Conservation (phyloP, 2,329 filamentous ascomycete species). For the Xylariaceae sp. region DNA sequence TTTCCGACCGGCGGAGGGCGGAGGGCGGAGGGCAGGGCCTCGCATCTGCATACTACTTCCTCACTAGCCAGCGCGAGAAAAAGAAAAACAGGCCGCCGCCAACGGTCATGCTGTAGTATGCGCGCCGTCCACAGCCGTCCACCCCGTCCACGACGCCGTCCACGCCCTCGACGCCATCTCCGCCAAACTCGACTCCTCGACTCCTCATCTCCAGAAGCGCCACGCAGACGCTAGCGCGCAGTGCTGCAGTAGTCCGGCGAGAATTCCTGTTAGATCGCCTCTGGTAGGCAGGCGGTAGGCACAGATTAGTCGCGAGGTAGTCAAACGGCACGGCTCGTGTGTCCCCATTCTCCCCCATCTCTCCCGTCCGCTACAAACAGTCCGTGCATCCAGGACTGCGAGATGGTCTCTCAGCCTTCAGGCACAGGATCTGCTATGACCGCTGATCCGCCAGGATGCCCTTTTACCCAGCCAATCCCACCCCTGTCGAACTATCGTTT, state of each 20-base stretch:
- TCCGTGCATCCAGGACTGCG: conserved; percentile 1
- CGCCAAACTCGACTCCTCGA: too few species aligned
- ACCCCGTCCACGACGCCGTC: too few species aligned
- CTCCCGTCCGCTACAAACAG: neutral
- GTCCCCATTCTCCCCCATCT: conserved; percentile 3
- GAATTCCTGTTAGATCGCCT: conserved; percentile 7
- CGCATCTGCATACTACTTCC: too few species aligned
- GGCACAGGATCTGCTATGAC: conserved; percentile 12
- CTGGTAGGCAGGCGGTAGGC: too few species aligned
- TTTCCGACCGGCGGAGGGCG: neutral
- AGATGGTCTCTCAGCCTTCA: conserved; percentile 13
- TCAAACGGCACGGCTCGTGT: conserved; percentile 1
- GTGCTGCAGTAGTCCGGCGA: conserved; percentile 4
- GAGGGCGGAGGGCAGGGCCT: neutral
- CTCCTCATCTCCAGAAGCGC: too few species aligned
- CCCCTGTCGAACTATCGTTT: neutral
- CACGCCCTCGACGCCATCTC: too few species aligned
- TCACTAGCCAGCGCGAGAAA: too few species aligned
- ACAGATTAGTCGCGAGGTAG: too few species aligned
- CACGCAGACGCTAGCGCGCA: neutral
- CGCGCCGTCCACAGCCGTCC: too few species aligned
- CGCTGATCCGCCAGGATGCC: neutral
- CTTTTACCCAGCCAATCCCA: conserved; percentile 10
- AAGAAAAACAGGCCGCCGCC: too few species aligned
- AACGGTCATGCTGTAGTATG: too few species aligned